Evolutionary conservation across 768 basidiomycete species (phyloP).

Genomic region (Kwoniella sp.): DNA sequence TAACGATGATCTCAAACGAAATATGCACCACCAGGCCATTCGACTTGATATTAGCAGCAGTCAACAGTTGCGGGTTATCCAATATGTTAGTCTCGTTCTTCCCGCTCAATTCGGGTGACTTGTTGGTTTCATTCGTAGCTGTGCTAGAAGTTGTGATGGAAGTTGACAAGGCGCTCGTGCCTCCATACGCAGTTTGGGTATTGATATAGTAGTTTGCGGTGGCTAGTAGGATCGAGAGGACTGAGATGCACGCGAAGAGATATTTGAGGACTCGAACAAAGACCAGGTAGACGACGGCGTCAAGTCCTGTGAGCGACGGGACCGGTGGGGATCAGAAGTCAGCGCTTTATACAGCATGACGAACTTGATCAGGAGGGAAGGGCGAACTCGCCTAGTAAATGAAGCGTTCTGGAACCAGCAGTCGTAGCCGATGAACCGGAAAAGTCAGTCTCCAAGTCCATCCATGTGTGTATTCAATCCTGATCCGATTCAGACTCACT

Average conservation of each 20-base stretch:
- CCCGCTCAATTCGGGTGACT: background rate
- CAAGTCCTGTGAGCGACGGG: conserved; percentile 67
- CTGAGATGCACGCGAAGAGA: conserved; percentile 37
- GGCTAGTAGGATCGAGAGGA: conserved; percentile 35
- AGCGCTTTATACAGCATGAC: background rate
- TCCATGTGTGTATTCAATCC: background rate
- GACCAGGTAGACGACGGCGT: conserved; percentile 88
- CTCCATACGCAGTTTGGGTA: conserved; percentile 31
- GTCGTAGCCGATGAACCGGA: background rate
- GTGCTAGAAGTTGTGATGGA: background rate
- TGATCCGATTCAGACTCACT: conserved; percentile 11
- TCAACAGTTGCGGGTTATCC: conserved; percentile 60
- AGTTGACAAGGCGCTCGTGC: background rate
- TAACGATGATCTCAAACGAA: conserved; percentile 78
- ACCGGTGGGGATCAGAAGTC: background rate
- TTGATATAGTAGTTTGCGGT: conserved; percentile 44
- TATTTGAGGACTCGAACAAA: conserved; percentile 81
- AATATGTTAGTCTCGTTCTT: conserved; percentile 20
- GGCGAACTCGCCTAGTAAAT: conserved; percentile 19
- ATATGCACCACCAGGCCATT: conserved; percentile 80
- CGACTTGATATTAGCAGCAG: conserved; percentile 79
- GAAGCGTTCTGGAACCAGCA: conserved; percentile 15
- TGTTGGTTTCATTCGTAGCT: too few relatives aligned
- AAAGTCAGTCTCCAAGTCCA: too few relatives aligned
- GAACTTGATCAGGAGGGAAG: background rate